phyloP scores from a whole-genome alignment of 2,329 filamentous ascomycete species.

The Phialemoniopsis sp. region DNA sequence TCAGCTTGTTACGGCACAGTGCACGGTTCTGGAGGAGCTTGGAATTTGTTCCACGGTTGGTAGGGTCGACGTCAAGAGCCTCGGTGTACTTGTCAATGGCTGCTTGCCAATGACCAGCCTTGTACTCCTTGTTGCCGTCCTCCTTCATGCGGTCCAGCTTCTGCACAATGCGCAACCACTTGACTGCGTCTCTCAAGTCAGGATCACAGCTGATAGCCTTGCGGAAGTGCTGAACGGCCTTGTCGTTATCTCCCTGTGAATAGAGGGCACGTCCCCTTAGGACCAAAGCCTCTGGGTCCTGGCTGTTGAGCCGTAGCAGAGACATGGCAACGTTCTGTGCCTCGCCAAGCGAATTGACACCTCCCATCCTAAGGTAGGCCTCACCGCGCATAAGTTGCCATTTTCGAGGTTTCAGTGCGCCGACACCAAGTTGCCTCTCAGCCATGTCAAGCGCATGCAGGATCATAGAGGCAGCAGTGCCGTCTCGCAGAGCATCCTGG shows the following conservation, averaged over 20 bases:
- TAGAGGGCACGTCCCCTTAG: slow-evolving; percentile 85
- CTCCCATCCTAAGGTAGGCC: slow-evolving; percentile 89
- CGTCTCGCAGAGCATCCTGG: slow-evolving; percentile 68
- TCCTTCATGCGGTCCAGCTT: slow-evolving; percentile 92
- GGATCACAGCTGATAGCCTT: slow-evolving; percentile 88
- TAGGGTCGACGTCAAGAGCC: slow-evolving; percentile 79
- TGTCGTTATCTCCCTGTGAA: slow-evolving; percentile 88
- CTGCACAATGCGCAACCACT: slow-evolving; percentile 84
- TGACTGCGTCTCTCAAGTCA: slow-evolving; percentile 83
- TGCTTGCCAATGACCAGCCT: slow-evolving; percentile 71
- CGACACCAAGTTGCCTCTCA: slow-evolving; percentile 69
- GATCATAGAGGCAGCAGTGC: slow-evolving; percentile 84
- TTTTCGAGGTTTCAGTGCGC: slow-evolving; percentile 79
- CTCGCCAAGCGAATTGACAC: slow-evolving; percentile 82
- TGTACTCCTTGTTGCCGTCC: slow-evolving; percentile 88
- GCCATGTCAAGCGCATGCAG: slow-evolving; percentile 89
- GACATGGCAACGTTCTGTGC: slow-evolving; percentile 90
- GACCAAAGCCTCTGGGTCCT: slow-evolving; percentile 91
- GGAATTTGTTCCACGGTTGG: slow-evolving; percentile 88
- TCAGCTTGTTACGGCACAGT: slow-evolving; percentile 76
- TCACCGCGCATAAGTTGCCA: slow-evolving; percentile 93
- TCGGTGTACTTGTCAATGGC: slow-evolving; percentile 82
- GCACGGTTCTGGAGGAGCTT: slow-evolving; percentile 95
- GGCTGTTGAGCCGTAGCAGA: slow-evolving; percentile 77
- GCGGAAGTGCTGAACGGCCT: slow-evolving; percentile 88